Evolutionary conservation across 768 basidiomycete genomes (phyloP).

Genomic region (Tephrocybe rancida): DNA sequence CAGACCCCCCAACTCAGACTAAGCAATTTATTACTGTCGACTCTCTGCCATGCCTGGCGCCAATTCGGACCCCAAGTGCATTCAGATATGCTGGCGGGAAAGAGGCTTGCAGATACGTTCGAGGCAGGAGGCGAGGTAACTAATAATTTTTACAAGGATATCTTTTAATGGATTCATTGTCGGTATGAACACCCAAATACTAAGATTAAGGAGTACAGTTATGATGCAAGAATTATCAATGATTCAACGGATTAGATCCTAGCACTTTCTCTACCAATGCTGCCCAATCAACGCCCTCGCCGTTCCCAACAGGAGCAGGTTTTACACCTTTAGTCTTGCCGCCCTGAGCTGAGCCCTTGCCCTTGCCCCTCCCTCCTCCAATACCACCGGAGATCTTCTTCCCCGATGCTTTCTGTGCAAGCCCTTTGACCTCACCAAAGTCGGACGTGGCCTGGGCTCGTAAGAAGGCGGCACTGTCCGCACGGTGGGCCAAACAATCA

Average conservation of each 20-base stretch:
- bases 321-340: neutral
- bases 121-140: no score
- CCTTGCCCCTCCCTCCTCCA: constrained; percentile 18
- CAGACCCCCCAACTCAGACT: no score
- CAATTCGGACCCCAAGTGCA: no score
- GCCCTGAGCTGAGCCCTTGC: constrained; percentile 16
- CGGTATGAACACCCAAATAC: no score
- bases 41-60: no score
- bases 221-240: no score
- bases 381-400: constrained; percentile 38
- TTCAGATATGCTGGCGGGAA: no score
- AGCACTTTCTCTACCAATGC: constrained; percentile 37
- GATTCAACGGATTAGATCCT: constrained; percentile 11
- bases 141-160: no score
- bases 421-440: constrained; percentile 68
- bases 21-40: no score
- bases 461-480: constrained; percentile 64
- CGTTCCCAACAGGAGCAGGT: constrained; percentile 31
- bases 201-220: no score
- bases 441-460: constrained; percentile 77
- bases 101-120: no score
- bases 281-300: constrained; percentile 46
- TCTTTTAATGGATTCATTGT: no score
- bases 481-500: constrained; percentile 68
- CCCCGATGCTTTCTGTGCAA: constrained; percentile 58